Evolutionary conservation across 2,329 filamentous ascomycete genomes (phyloP), one percentile per base, ranked within the genome.

Genomic region (Neonectria neomacrospora): DNA sequence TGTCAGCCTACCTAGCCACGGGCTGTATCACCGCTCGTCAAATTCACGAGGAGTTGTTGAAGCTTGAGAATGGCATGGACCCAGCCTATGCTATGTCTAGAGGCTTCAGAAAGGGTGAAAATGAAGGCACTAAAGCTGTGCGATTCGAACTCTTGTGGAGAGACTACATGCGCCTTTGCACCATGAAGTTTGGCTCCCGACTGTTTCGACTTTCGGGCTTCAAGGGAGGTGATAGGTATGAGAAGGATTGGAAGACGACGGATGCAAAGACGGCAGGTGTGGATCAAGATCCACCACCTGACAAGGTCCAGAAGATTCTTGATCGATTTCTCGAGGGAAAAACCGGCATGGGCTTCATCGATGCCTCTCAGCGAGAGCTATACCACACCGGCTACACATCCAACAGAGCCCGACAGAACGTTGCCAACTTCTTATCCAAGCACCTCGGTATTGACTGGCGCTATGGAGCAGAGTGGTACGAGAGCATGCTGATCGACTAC

Each of bases 381-480:
- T 87, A 87, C 66, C 83, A 89, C 44, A 95, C 92, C 0, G 92
- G 92, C 0, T 94, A 93, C 75, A 94, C 91, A 0, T 91, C 89
- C 1, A 94, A 94, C 73, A 85, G 91, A 14, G 89, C 91, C 0
- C 82, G 92, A 2, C 91, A 94, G 75, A 94, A 94, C 58, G 90
- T 93, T 1, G 91, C 91, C 0, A 90, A 84, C 16, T 95, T 92
- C 74, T 80, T 94, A 1, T 79, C 90, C 0, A 93, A 92, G 68
- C 90, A 93, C 64, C 80, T 94, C 3, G 83, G 84, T 1, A 88
- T 95, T 22, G 92, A 95, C 76, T 96, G 92, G 92, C 86, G 91
- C 0, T 83, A 92, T 14, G 92, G 92, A 0, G 92, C 91, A 0
- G 92, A 94, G 74, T 95, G 91, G 90, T 95, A 94, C 73, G 92